Conservation (phyloP, 106 monocot species). For the Acanthochlamys bracteata region DNA sequence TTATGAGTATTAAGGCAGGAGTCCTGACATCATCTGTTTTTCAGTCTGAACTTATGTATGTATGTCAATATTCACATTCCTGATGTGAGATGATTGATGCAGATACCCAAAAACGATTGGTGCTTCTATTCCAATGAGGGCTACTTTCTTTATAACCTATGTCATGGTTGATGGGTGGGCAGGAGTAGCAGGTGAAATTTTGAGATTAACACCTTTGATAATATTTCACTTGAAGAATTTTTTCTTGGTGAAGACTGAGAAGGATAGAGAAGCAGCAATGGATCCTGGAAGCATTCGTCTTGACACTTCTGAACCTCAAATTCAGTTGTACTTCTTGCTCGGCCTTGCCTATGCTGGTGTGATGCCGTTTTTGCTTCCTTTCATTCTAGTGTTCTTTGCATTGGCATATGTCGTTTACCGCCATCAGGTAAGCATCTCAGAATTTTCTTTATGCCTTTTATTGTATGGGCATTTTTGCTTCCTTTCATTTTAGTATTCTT, state of each 20-base stretch:
- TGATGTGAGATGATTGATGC: not conserved
- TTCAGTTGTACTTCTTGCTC: constrained; percentile 77
- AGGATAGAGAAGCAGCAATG: constrained; percentile 74
- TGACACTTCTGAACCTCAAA: constrained; percentile 43
- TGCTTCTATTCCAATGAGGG: constrained; percentile 66
- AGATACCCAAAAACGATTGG: constrained; percentile 71
- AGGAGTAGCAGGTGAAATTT: constrained; percentile 64
- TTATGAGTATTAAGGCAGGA: too few relatives aligned
- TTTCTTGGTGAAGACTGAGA: constrained; percentile 82
- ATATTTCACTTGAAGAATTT: constrained; percentile 63
- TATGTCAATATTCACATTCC: too few relatives aligned
- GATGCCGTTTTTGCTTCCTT: constrained; percentile 73
- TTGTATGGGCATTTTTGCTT: too few relatives aligned
- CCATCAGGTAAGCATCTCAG: constrained; percentile 51
- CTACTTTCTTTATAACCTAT: constrained; percentile 77
- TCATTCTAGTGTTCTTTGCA: constrained; percentile 58
- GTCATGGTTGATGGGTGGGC: constrained; percentile 90
- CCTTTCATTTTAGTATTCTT: constrained; percentile 29
- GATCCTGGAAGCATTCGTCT: constrained; percentile 71
- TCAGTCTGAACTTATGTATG: too few relatives aligned
- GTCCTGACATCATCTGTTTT: too few relatives aligned
- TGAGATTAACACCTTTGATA: constrained; percentile 58
- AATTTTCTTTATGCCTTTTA: not conserved
- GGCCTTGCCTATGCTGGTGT: constrained; percentile 72
- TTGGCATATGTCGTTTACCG: constrained; percentile 60